Evolutionary conservation across 805 yeast genomes (phyloP).

Genomic region (Candida adriatica): DNA sequence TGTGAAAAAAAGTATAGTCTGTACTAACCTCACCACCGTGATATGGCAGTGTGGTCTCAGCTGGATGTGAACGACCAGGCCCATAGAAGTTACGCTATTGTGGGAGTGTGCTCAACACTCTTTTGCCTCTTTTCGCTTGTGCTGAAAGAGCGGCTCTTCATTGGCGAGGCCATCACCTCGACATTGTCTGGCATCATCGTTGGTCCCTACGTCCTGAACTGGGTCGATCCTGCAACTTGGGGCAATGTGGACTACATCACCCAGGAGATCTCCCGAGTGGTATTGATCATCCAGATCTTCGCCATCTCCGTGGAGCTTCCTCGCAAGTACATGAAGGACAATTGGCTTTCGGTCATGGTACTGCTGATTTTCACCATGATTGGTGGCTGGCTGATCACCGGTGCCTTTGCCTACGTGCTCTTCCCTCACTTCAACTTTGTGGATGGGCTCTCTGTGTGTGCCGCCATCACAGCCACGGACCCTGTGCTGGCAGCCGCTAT

Average conservation of each 20-base stretch:
- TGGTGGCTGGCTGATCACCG: constrained; percentile 77
- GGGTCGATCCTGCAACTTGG: constrained; percentile 82
- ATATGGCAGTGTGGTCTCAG: constrained; percentile 11
- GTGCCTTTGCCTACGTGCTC: constrained; percentile 68
- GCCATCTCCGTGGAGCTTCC: constrained; percentile 94
- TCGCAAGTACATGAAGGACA: constrained; percentile 75
- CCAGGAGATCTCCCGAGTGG: constrained; percentile 74
- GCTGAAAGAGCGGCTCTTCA: constrained; percentile 74
- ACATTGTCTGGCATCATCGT: constrained; percentile 76
- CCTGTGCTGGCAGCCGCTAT: constrained; percentile 94
- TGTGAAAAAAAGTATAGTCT: too few species aligned
- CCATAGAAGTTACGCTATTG: constrained; percentile 83
- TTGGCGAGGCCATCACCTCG: constrained; percentile 89
- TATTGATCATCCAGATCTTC: constrained; percentile 79
- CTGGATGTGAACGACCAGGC: constrained; percentile 21
- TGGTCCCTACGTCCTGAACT: constrained; percentile 77
- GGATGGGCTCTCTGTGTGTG: constrained; percentile 67
- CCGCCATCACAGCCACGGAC: constrained; percentile 91
- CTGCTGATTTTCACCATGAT: constrained; percentile 84
- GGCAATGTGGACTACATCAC: constrained; percentile 78
- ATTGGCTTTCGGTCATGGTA: constrained; percentile 69
- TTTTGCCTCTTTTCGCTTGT: constrained; percentile 77
- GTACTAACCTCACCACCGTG: too few species aligned
- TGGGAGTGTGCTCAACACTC: constrained; percentile 73
- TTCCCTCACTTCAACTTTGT: constrained; percentile 69